A percentile compares a stretch with the other conserved stretches of the same genome.
phyloP scores from a whole-genome alignment of 768 basidiomycete genomes.

The Calocybe gangraenosa region DNA sequence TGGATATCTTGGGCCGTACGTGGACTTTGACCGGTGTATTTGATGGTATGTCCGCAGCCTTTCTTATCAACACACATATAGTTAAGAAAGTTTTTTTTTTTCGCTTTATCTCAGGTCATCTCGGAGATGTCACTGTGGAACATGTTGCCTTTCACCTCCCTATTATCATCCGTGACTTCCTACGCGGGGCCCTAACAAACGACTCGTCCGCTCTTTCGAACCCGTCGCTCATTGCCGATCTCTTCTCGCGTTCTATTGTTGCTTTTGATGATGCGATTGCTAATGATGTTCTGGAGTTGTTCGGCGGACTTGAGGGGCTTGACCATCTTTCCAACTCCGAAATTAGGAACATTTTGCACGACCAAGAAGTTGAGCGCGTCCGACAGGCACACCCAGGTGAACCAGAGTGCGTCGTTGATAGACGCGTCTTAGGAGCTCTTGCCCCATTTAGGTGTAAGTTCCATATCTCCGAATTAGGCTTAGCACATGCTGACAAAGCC shows the following conservation, averaged over 20 bases:
- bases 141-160: conserved; percentile 67
- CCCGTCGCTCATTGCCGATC: conserved; percentile 48
- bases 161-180: conserved; percentile 58
- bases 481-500: conserved; percentile 8
- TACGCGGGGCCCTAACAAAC: conserved; percentile 39
- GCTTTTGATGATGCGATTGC: conserved; percentile 68
- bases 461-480: conserved; percentile 16
- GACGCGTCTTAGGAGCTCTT: conserved; percentile 71
- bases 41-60: conserved; percentile 44
- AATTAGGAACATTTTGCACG: conserved; percentile 60
- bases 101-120: conserved; percentile 42
- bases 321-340: conserved; percentile 49
- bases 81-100: neutral
- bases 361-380: conserved; percentile 67
- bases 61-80: conserved; percentile 5
- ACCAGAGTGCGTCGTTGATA: conserved; percentile 59
- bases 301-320: conserved; percentile 51
- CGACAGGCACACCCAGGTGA: conserved; percentile 64
- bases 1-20: conserved; percentile 48
- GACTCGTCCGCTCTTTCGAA: conserved; percentile 35
- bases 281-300: conserved; percentile 58
- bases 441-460: conserved; percentile 72
- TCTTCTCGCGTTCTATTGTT: conserved; percentile 53
- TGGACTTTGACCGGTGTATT: conserved; percentile 73
- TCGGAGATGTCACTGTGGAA: conserved; percentile 66